A percentile compares a stretch with the other conserved stretches of the same genome.
phyloP scores from a whole-genome alignment of 2,329 filamentous ascomycete species.

The Fusarium tupiense region DNA sequence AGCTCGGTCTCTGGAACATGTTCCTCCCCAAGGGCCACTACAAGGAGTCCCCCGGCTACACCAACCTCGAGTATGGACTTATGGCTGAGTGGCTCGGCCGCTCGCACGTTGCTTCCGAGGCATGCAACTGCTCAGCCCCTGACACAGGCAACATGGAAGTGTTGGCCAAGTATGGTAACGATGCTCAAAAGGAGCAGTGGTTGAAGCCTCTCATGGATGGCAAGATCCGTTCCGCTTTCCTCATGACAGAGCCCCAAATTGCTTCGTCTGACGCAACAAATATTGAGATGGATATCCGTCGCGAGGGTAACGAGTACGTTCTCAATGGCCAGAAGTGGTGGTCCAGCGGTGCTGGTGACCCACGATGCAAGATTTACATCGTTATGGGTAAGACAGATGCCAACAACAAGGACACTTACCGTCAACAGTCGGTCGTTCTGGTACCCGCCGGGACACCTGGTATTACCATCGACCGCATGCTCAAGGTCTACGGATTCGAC shows the following conservation, averaged over 20 bases:
- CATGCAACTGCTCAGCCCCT: slow-evolving; percentile 88
- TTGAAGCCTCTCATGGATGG: slow-evolving; percentile 83
- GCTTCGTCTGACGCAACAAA: slow-evolving; percentile 94
- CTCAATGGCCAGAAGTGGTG: slow-evolving; percentile 99
- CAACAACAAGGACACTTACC: slow-evolving; percentile 79
- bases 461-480: slow-evolving; percentile 92
- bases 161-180: slow-evolving; percentile 88
- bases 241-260: slow-evolving; percentile 93
- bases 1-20: slow-evolving; percentile 96
- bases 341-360: slow-evolving; percentile 95
- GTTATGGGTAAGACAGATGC: slow-evolving; percentile 95
- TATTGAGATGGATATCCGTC: slow-evolving; percentile 83
- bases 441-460: slow-evolving; percentile 84
- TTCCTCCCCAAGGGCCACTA: slow-evolving; percentile 96
- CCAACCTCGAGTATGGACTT: slow-evolving; percentile 94
- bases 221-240: slow-evolving; percentile 86
- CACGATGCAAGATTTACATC: slow-evolving; percentile 90
- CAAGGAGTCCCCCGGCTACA: slow-evolving; percentile 92
- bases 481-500: slow-evolving; percentile 94
- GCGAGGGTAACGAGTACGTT: slow-evolving; percentile 88
- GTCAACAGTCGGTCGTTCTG: slow-evolving; percentile 91
- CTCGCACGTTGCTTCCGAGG: slow-evolving; percentile 83
- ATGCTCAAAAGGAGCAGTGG: slow-evolving; percentile 86
- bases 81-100: slow-evolving; percentile 97
- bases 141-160: slow-evolving; percentile 98